phyloP scores from a whole-genome alignment of 768 basidiomycete genomes.

The Naematelia encephala region DNA sequence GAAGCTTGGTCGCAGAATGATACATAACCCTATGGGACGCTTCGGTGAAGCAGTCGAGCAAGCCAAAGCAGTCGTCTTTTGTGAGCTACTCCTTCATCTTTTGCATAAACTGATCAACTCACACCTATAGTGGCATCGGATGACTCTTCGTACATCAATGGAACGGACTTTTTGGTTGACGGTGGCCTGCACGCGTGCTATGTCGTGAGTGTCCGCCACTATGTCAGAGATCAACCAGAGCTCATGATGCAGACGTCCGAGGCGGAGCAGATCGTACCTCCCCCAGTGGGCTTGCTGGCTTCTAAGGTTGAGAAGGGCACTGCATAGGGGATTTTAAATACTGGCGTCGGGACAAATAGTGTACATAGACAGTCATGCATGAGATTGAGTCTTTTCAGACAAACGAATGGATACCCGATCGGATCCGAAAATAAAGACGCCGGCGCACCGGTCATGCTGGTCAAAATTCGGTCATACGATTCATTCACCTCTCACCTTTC shows the following conservation, averaged over 20 bases:
- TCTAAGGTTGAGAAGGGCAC: neutral
- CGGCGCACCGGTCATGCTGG: neutral
- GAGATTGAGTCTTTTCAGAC: too few relatives aligned
- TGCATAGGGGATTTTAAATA: neutral
- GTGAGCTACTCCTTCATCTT: conserved; percentile 59
- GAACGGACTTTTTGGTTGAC: conserved; percentile 93
- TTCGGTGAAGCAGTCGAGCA: conserved; percentile 97
- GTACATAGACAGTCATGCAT: neutral
- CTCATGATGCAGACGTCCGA: conserved; percentile 6
- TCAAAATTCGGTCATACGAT: neutral
- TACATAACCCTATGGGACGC: conserved; percentile 85
- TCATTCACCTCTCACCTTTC: neutral
- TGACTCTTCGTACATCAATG: conserved; percentile 94
- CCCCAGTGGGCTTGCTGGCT: conserved; percentile 12
- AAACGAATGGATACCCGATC: neutral
- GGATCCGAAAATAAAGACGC: neutral
- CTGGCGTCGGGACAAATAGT: neutral
- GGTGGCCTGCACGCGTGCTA: conserved; percentile 91
- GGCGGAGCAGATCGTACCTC: conserved; percentile 4
- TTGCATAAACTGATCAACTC: conserved; percentile 1
- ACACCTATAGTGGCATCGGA: conserved; percentile 71
- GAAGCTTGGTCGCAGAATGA: conserved; percentile 84
- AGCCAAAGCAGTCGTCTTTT: conserved; percentile 86
- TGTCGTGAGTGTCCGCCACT: conserved; percentile 55
- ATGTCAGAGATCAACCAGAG: neutral